phyloP scores from a whole-genome alignment of 2,329 filamentous ascomycete genomes.

The Fusarium staphyleae region DNA sequence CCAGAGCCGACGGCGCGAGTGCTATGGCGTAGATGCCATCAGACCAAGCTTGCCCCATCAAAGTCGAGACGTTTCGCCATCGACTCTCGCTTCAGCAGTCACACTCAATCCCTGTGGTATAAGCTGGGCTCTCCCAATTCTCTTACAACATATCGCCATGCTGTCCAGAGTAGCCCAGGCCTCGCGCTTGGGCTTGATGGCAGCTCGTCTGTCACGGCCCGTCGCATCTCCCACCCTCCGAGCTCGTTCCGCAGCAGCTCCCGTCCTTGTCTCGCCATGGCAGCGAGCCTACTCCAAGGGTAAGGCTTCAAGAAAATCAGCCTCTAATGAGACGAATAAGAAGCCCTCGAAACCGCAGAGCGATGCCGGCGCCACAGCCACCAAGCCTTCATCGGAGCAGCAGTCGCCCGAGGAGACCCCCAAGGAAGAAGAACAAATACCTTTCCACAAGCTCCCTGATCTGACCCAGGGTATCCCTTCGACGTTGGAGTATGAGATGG shows the following conservation, averaged over 20 bases:
- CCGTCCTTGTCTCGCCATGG: constrained; percentile 38
- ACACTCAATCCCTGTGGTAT: constrained; percentile 1
- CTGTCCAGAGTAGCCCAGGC: constrained; percentile 47
- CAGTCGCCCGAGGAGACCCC: constrained; percentile 36
- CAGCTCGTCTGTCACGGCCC: constrained; percentile 41
- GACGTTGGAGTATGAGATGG: constrained; percentile 80
- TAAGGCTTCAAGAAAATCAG: constrained; percentile 20
- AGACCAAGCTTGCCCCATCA: constrained; percentile 34
- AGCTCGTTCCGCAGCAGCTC: constrained; percentile 33
- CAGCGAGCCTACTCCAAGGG: constrained; percentile 43
- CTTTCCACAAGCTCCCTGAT: constrained; percentile 79
- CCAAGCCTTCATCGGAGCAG: constrained; percentile 24
- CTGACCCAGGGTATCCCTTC: constrained; percentile 95
- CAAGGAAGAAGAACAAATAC: constrained; percentile 52
- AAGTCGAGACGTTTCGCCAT: constrained; percentile 30
- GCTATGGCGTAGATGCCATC: constrained; percentile 39
- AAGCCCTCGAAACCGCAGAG: constrained; percentile 29
- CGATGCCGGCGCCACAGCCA: constrained; percentile 21
- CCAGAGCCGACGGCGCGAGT: constrained; percentile 30
- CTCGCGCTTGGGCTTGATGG: constrained; percentile 45
- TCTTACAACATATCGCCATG: constrained; percentile 47
- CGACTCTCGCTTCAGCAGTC: constrained; percentile 7
- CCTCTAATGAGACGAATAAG: constrained; percentile 18
- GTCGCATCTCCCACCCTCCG: constrained; percentile 38
- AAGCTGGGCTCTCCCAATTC: background rate